Conservation (phyloP, 768 basidiomycete genomes). For the Psilocybe azurescens region DNA sequence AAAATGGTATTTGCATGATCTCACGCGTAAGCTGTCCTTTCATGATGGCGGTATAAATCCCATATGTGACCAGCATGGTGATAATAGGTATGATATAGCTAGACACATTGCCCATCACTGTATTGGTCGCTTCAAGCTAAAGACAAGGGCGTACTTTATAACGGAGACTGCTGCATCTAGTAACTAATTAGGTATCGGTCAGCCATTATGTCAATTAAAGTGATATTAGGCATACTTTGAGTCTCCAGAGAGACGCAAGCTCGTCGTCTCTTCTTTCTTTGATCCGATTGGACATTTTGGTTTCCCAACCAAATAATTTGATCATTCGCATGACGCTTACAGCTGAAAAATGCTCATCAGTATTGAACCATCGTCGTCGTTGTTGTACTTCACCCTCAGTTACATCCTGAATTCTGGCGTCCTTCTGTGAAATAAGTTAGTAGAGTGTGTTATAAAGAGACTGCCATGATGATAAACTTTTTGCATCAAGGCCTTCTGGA, state of each 20-base stretch:
- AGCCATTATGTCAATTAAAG: not conserved
- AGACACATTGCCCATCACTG: not conserved
- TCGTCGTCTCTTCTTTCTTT: constrained; percentile 65
- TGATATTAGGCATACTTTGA: constrained; percentile 12
- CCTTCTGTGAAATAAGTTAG: constrained; percentile 31
- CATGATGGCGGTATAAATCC: constrained; percentile 54
- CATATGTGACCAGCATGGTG: constrained; percentile 70
- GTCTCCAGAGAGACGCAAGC: constrained; percentile 37
- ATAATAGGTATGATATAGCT: constrained; percentile 45
- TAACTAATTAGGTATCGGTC: not conserved
- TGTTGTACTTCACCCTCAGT: constrained; percentile 42
- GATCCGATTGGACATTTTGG: constrained; percentile 56
- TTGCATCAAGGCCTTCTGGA: constrained; percentile 55
- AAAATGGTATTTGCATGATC: not conserved
- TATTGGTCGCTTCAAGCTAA: not conserved
- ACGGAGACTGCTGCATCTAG: not conserved
- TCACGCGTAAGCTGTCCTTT: constrained; percentile 38
- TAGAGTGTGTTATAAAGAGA: not conserved
- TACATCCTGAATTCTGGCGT: constrained; percentile 63
- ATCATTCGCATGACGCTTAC: constrained; percentile 68
- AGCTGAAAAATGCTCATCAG: constrained; percentile 26
- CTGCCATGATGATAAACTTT: constrained; percentile 27
- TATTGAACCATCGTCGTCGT: not conserved
- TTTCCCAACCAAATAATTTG: constrained; percentile 76
- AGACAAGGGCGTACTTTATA: not conserved